These are phyloP conservation scores for Picea engelmannii DNA, from an alignment of 83 land plant genomes.

Conservation along the genomic window DNA sequence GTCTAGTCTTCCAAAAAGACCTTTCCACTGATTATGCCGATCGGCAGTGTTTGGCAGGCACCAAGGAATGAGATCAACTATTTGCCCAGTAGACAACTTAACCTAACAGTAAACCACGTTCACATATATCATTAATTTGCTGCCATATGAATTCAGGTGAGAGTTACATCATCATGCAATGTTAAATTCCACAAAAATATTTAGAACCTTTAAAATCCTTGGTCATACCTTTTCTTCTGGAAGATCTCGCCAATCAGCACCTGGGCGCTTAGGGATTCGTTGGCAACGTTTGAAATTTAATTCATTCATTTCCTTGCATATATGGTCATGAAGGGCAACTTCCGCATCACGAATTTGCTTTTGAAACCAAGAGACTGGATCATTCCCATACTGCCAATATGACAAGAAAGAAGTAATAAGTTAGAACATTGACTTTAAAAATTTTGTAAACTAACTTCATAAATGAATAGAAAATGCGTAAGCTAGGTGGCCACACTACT, in stretches of 20 bases:
- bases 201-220: background rate
- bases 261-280: slow-evolving; percentile 88
- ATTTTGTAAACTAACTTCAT: no score
- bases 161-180: background rate
- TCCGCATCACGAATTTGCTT: slow-evolving; percentile 78
- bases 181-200: background rate
- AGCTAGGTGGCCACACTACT: no score
- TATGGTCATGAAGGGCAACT: slow-evolving; percentile 67
- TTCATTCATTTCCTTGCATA: slow-evolving; percentile 98
- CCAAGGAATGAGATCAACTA: slow-evolving; percentile 96
- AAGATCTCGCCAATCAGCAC: slow-evolving; percentile 97
- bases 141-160: background rate
- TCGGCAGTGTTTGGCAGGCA: slow-evolving; percentile 98
- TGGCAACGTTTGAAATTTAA: slow-evolving; percentile 89
- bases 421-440: no score
- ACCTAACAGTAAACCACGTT: background rate
- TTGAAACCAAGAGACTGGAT: slow-evolving; percentile 92
- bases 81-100: no score
- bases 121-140: background rate
- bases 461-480: no score
- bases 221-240: slow-evolving; percentile 87
- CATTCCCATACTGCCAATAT: slow-evolving; percentile 72
- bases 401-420: no score
- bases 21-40: slow-evolving; percentile 99
- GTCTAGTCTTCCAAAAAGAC: slow-evolving; percentile 93